Evolutionary conservation across 345 rosid species (phyloP).

Genomic region (Combretum micranthum): DNA sequence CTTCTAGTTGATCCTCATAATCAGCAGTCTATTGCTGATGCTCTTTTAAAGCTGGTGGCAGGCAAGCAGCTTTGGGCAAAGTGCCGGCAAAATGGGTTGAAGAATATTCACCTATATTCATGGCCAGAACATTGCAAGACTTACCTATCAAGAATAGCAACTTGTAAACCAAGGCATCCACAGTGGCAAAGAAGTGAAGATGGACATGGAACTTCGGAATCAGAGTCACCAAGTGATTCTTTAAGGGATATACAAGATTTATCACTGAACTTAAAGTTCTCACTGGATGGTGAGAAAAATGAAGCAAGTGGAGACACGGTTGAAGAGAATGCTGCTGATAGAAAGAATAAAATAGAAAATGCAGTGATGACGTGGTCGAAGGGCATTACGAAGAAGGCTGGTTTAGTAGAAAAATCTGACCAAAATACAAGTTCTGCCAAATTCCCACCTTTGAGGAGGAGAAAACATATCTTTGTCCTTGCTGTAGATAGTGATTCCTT

Average conservation of each 20-base stretch:
- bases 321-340: constrained; percentile 54
- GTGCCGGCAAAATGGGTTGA: constrained; percentile 93
- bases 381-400: constrained; percentile 54
- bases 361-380: constrained; percentile 73
- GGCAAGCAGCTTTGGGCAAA: constrained; percentile 95
- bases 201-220: constrained; percentile 61
- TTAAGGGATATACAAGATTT: constrained; percentile 89
- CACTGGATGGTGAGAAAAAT: constrained; percentile 75
- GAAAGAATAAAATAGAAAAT: constrained; percentile 69
- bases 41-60: constrained; percentile 93
- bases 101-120: constrained; percentile 90
- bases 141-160: constrained; percentile 83
- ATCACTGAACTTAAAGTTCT: constrained; percentile 87
- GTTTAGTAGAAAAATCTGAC: constrained; percentile 55
- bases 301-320: constrained; percentile 47
- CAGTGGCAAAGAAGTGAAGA: constrained; percentile 84
- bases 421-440: constrained; percentile 43
- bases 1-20: constrained; percentile 97
- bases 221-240: constrained; percentile 92
- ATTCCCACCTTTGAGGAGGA: constrained; percentile 78
- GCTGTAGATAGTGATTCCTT: constrained; percentile 68
- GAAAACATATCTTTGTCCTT: constrained; percentile 69
- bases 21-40: constrained; percentile 84
- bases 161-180: constrained; percentile 94
- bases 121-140: constrained; percentile 99